Conservation (phyloP, 2,329 filamentous ascomycete species). For the Penicillium oxalicum region DNA sequence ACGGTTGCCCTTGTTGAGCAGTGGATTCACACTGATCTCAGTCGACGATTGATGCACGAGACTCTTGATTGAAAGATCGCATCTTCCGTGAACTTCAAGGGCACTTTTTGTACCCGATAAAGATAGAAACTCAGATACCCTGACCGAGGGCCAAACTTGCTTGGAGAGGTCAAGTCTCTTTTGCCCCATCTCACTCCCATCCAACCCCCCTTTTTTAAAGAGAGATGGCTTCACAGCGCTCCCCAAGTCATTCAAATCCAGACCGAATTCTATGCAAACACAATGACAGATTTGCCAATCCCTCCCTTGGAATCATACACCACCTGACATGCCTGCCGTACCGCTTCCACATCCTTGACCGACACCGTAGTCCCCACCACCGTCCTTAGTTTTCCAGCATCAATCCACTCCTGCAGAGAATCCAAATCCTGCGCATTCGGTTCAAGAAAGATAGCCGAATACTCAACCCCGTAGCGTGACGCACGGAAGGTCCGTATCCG, state of each 20-base stretch:
- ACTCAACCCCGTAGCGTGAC: slow-evolving; percentile 40
- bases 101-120: too few relatives aligned
- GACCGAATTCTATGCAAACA: slow-evolving; percentile 1
- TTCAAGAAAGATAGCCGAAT: slow-evolving; percentile 41
- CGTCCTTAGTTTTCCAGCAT: slow-evolving; percentile 39
- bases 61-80: slow-evolving; percentile 8
- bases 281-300: slow-evolving; percentile 39
- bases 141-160: too few relatives aligned
- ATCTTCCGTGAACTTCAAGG: too few relatives aligned
- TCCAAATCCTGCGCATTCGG: slow-evolving; percentile 40
- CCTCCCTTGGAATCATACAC: slow-evolving; percentile 40
- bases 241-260: not conserved
- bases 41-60: slow-evolving; percentile 11
- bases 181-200: too few relatives aligned
- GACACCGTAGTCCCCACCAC: slow-evolving; percentile 39
- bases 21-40: slow-evolving; percentile 51
- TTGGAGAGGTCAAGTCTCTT: too few relatives aligned
- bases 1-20: slow-evolving; percentile 59
- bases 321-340: slow-evolving; percentile 37
- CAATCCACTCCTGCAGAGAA: slow-evolving; percentile 37
- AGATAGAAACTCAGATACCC: too few relatives aligned
- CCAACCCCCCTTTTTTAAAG: too few relatives aligned
- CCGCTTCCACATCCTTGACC: slow-evolving; percentile 40
- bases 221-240: too few relatives aligned
- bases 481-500: slow-evolving; percentile 39